phyloP scores from a whole-genome alignment of 192 early-diverging fungal genomes.

The Paraglomus brasilianum region DNA sequence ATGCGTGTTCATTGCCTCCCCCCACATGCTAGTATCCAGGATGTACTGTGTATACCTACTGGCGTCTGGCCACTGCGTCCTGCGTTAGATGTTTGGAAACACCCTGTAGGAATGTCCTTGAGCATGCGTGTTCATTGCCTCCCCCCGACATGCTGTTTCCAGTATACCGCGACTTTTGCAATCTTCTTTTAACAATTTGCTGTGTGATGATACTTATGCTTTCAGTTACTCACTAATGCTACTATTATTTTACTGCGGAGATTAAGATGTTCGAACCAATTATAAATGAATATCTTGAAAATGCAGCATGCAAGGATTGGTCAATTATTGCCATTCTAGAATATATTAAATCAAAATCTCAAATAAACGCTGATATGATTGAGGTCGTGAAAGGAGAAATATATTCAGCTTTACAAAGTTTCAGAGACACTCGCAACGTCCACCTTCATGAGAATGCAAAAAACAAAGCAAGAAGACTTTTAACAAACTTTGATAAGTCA shows the following conservation, averaged over 20 bases:
- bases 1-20: not conserved
- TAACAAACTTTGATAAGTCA: conserved; percentile 30
- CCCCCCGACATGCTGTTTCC: conserved; percentile 19
- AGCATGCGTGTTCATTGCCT: conserved; percentile 15
- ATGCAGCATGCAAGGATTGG: conserved; percentile 22
- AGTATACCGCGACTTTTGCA: conserved; percentile 16
- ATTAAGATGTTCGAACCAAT: conserved; percentile 30
- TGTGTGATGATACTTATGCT: not conserved
- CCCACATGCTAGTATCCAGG: no score
- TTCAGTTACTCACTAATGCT: conserved; percentile 19
- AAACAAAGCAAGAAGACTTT: conserved; percentile 31
- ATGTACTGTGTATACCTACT: conserved; percentile 30
- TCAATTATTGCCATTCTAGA: conserved; percentile 15
- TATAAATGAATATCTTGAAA: conserved; percentile 19
- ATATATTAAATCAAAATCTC: conserved; percentile 27
- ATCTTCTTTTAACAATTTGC: conserved; percentile 16
- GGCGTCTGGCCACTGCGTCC: conserved; percentile 17
- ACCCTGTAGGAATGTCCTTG: conserved; percentile 14
- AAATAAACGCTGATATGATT: conserved; percentile 15
- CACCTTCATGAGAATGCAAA: conserved; percentile 26
- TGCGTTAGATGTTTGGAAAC: conserved; percentile 26
- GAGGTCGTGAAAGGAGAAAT: conserved; percentile 23
- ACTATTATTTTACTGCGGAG: conserved; percentile 5
- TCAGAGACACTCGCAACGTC: not conserved
- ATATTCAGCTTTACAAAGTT: conserved; percentile 23